Evolutionary conservation across 768 basidiomycete species (phyloP).

Genomic region (Kwoniella heveanensis): DNA sequence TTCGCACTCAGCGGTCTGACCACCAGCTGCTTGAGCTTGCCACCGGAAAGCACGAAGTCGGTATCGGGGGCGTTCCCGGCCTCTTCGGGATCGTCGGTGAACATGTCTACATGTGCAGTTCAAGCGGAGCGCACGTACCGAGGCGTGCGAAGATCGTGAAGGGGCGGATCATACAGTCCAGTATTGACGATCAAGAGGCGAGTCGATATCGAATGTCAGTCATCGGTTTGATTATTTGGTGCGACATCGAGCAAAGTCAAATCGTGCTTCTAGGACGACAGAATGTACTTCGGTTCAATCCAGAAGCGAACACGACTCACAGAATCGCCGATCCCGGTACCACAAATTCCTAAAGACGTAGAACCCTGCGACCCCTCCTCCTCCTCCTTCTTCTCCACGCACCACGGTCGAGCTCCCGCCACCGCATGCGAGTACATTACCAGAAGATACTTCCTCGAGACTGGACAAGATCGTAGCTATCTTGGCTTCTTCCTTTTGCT

Average conservation of each 20-base stretch:
- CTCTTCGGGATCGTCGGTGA: conserved; percentile 1
- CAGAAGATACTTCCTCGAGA: not conserved
- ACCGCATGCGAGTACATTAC: not conserved
- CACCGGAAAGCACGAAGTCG: not conserved
- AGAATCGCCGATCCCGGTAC: conserved; percentile 6
- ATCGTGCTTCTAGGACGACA: too few relatives aligned
- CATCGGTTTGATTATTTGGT: too few relatives aligned
- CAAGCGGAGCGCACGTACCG: too few relatives aligned
- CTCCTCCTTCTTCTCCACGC: not conserved
- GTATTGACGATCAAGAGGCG: too few relatives aligned
- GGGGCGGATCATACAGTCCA: too few relatives aligned
- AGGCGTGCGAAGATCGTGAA: too few relatives aligned
- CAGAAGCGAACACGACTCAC: too few relatives aligned
- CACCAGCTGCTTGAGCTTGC: not conserved
- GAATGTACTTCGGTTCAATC: too few relatives aligned
- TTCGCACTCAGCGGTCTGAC: not conserved
- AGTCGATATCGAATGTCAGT: too few relatives aligned
- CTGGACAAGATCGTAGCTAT: not conserved
- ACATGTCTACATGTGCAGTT: too few relatives aligned
- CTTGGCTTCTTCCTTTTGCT: not conserved
- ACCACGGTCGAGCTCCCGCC: not conserved
- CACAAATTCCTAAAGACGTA: conserved; percentile 14
- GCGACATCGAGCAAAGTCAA: too few relatives aligned
- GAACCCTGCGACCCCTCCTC: conserved; percentile 7
- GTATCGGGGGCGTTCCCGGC: not conserved